Conservation (phyloP, 805 yeast species). For the Ogataea parapolymorpha region DNA sequence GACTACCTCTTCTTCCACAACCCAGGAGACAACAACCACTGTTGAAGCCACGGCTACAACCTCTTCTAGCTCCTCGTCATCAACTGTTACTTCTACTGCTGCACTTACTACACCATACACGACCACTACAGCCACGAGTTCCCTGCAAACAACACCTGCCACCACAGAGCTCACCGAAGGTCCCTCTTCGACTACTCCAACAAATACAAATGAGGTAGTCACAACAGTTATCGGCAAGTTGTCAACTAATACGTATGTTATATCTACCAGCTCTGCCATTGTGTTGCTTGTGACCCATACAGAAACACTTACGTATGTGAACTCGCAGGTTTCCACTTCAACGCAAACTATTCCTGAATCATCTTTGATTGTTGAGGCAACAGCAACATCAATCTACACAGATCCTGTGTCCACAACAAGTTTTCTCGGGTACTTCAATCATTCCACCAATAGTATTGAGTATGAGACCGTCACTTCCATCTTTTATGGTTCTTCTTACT, state of each 20-base stretch:
- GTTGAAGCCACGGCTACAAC: constrained; percentile 6
- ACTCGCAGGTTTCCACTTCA: constrained; percentile 5
- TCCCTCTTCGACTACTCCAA: constrained; percentile 5
- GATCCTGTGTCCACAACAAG: constrained; percentile 10
- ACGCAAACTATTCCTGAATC: constrained; percentile 7
- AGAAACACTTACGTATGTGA: constrained; percentile 6
- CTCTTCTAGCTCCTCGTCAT: constrained; percentile 7
- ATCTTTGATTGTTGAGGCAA: constrained; percentile 9
- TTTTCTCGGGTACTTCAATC: constrained; percentile 15
- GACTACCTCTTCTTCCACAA: not conserved
- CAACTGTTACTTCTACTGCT: constrained; percentile 7
- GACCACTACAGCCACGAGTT: constrained; percentile 10
- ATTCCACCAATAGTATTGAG: constrained; percentile 1
- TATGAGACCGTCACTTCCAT: constrained; percentile 9
- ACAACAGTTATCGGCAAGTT: constrained; percentile 12
- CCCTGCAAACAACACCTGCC: constrained; percentile 5
- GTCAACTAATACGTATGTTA: constrained; percentile 15
- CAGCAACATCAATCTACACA: constrained; percentile 10
- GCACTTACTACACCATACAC: constrained; percentile 6
- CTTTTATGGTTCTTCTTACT: constrained; percentile 7
- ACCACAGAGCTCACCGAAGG: constrained; percentile 2
- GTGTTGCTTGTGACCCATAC: constrained; percentile 21
- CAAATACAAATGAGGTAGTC: constrained; percentile 6
- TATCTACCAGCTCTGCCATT: constrained; percentile 19
- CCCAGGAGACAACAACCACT: constrained; percentile 4